These are phyloP conservation scores for Brasenia schreberi DNA, from an alignment of 164 flowering plant species.

Conservation along the genomic window DNA sequence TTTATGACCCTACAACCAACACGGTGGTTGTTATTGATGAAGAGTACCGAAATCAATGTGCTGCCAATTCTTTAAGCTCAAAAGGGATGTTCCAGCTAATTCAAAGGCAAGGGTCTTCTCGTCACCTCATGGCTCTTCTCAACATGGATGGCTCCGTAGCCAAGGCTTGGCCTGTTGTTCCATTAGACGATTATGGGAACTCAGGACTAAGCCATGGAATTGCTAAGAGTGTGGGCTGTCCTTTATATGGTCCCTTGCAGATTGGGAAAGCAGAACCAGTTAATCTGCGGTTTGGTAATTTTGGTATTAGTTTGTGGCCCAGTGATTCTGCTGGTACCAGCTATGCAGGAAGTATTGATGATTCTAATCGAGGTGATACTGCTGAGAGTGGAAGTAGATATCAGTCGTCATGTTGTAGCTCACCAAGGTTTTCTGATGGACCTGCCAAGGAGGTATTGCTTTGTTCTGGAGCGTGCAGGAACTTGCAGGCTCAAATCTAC, in stretches of 20 bases:
- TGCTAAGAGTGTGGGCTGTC: conserved; percentile 35
- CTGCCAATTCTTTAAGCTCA: conserved; percentile 66
- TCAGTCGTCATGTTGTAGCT: conserved; percentile 79
- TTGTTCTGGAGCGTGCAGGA: not conserved
- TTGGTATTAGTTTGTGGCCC: conserved; percentile 83
- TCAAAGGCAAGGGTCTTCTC: conserved; percentile 71
- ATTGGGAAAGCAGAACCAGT: conserved; percentile 71
- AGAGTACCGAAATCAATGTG: conserved; percentile 73
- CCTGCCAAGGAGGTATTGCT: conserved; percentile 60
- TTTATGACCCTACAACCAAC: conserved; percentile 57
- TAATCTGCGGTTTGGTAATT: conserved; percentile 74
- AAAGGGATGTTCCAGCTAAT: conserved; percentile 86
- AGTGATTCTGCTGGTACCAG: conserved; percentile 67
- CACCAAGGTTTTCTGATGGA: conserved; percentile 73
- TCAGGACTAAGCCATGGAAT: conserved; percentile 18
- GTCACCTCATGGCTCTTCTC: conserved; percentile 79
- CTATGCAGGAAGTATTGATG: conserved; percentile 72
- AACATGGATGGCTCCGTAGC: conserved; percentile 85
- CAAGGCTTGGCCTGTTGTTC: conserved; percentile 72
- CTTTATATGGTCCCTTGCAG: conserved; percentile 59
- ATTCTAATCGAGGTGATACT: conserved; percentile 37
- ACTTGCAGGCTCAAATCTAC: no score
- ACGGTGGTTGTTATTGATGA: conserved; percentile 55
- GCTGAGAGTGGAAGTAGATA: conserved; percentile 71
- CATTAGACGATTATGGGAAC: conserved; percentile 35